Conservation (phyloP, 805 yeast species). For the Schizosaccharomyces cryophilus region DNA sequence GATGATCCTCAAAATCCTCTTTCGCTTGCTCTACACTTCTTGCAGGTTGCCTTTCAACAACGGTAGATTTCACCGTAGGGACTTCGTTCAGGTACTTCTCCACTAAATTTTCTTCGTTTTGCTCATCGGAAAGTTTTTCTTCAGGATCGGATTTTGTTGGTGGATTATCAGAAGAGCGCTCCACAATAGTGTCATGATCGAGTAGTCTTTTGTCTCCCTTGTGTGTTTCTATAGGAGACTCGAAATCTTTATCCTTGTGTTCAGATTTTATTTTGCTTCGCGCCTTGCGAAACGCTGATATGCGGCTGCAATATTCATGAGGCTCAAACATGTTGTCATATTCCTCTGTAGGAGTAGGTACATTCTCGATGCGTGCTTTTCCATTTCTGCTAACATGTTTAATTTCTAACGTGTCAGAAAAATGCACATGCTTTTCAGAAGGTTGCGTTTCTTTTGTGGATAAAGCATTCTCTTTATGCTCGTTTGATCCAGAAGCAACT, state of each 20-base stretch:
- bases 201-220: no score
- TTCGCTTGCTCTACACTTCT: background rate
- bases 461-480: no score
- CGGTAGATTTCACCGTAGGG: background rate
- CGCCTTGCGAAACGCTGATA: background rate
- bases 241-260: background rate
- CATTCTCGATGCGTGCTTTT: background rate
- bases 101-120: background rate
- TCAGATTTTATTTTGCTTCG: background rate
- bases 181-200: no score
- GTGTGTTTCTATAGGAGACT: background rate
- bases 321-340: background rate
- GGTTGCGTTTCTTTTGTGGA: background rate
- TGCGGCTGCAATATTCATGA: background rate
- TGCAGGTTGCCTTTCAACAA: background rate
- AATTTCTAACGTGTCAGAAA: background rate
- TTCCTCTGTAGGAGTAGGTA: background rate
- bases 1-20: background rate
- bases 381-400: background rate
- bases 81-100: background rate
- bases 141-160: background rate
- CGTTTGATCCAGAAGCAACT: background rate
- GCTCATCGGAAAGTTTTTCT: background rate
- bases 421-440: background rate
- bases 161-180: no score